Conservation (phyloP, 176 grass and related monocot genomes). For the Secale cereale region DNA sequence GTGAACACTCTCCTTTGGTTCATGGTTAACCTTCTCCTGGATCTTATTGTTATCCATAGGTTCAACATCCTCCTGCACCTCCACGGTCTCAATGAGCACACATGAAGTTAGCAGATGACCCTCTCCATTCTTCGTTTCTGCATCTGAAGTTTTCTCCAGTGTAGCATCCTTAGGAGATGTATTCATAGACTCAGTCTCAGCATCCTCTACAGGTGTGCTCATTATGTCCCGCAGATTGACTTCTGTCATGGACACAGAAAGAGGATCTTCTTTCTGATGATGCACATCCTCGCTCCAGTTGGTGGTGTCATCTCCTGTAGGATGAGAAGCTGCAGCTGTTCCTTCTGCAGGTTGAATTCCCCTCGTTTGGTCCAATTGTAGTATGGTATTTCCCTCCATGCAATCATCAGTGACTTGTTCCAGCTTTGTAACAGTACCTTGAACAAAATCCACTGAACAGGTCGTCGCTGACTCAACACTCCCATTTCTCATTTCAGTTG, state of each 20-base stretch:
- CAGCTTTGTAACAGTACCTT: conserved; percentile 9
- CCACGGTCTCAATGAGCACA: not conserved
- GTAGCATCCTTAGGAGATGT: conserved; percentile 16
- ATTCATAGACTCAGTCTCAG: conserved; percentile 13
- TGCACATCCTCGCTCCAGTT: conserved; percentile 20
- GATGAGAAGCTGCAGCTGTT: not conserved
- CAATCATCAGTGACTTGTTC: conserved; percentile 12
- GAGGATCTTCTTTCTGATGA: conserved; percentile 23
- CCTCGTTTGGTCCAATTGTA: conserved; percentile 40
- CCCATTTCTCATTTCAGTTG: conserved; percentile 21
- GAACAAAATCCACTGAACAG: conserved; percentile 16
- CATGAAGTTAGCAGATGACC: not conserved
- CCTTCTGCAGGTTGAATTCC: conserved; percentile 26
- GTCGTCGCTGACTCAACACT: not conserved
- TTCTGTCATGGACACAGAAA: conserved; percentile 26
- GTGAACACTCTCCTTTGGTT: conserved; percentile 8
- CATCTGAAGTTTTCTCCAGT: conserved; percentile 1
- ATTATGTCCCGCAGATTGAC: conserved; percentile 28
- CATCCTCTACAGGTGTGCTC: conserved; percentile 25
- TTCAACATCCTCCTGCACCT: conserved; percentile 14
- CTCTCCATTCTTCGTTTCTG: conserved; percentile 20
- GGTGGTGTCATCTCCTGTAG: not conserved
- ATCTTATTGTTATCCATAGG: conserved; percentile 9
- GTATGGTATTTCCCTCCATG: conserved; percentile 36
- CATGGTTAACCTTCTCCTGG: not conserved